Evolutionary conservation across 2,329 filamentous ascomycete species (phyloP), one percentile per base, ranked within the genome.

Genomic region (Penicillium sp.): DNA sequence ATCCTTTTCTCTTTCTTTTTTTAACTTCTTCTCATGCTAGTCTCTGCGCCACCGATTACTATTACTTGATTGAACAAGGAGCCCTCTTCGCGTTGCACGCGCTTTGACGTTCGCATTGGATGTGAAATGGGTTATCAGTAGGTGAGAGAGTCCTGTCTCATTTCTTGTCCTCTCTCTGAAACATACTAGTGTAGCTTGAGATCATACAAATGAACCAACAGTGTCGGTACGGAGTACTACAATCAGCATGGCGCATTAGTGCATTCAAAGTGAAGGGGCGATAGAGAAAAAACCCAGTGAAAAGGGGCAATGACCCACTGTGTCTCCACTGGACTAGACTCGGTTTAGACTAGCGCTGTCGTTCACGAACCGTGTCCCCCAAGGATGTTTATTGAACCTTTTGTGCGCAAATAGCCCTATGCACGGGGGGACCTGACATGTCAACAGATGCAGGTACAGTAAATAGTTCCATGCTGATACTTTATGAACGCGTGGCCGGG

Each of bases 351-450:
- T 63, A 63, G 60, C 31, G 51, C 33, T 56, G 58, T 37, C 56
- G 52, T 43, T 61, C 58, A 59, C 52, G 58, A 63, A 63, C 60
- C 60, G 60, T 46, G 47, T 49, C 50, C 33, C 21, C 44, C 29
- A 48, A 51, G 19, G 6, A 42, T 42, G 44, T 45, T 42, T 55
- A 43, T 31, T 56, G 52, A 44, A 39, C 42, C 39, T 45, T 56
- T 50, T 26, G 33, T 56, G 46, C 47, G 45, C 19, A 31, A 24
- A 39, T 42, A 33, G 31, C 31, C 13, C 37, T 21, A 46, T 53
- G 45, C 22, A 31, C 27, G 16, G 19, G 13, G 27, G 37, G 14
- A 27, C 19, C 10, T 46, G 39, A 53, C 39, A 35, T 27, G 29
- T 52, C 42, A 46, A 39, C 39, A 14, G 29, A 27, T 19, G 27